Base-by-base conservation (phyloP, 2,329 filamentous ascomycete genomes). In the Paecilomyces niveus region DNA sequence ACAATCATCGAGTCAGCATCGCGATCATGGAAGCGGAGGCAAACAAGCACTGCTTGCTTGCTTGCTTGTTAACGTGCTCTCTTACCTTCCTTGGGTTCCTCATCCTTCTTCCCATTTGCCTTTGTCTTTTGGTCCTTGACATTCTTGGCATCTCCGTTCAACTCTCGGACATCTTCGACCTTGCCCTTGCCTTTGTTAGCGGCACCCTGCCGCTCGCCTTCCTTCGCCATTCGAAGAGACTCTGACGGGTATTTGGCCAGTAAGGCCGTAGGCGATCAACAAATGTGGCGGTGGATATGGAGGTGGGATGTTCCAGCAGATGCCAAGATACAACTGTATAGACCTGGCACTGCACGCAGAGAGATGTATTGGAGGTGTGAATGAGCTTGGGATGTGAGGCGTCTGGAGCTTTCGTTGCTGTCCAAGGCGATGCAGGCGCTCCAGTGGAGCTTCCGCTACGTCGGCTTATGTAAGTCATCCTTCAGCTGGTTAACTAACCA, bases 101-200 rank as follows among this genome's bases (percentile, higher is more conserved):
- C 89, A 67, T 89, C 87, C 76, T 93, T 62, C 65, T 89, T 89
- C 65, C 87, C 88, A 72, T 92, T 89, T 57, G 82, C 78, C 66
- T 84, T 75, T 54, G 83, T 75, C 79, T 91, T 91, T 59, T 86
- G 88, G 74, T 90, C 87, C 70, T 87, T 86, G 67, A 82, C 80
- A 53, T 71, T 63, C 65, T 78, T 76, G 65, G 83, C 83, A 61
- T 80, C 77, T 58, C 77, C 79, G 61, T 82, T 78, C 61, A 81
- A 72, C 69, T 89, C 85, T 71, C 86, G 85, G 61, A 84, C 80
- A 68, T 85, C 84, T 62, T 87, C 82, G 63, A 88, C 91, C 82
- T 97, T 99, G 74, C 86, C 93, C 83, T 99, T 99, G 78, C 92
- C 92, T 84, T 97, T 97, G 78, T 96, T 91, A 75, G 86, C 84